Percentiles rank a stretch among this genome's conserved stretches.
Conservation (phyloP, 257 asterid genomes). For the Solanum dulcamara region DNA sequence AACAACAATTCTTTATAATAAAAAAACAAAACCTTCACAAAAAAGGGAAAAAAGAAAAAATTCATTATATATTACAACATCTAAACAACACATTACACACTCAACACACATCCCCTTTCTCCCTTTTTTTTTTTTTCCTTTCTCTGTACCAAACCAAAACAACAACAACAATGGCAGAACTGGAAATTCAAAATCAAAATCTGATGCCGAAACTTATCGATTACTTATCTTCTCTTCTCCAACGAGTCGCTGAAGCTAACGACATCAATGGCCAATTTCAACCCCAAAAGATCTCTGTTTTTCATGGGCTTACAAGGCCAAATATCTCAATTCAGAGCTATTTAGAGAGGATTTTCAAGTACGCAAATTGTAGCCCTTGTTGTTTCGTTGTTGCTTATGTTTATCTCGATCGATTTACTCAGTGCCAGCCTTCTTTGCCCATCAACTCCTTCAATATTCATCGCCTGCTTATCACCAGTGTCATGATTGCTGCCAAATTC, state of each 20-base stretch:
- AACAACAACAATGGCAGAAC: constrained; percentile 47
- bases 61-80: constrained; percentile 18
- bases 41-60: neutral
- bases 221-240: constrained; percentile 76
- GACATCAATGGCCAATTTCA: constrained; percentile 30
- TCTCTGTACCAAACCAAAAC: neutral
- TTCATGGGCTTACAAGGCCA: constrained; percentile 72
- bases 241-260: constrained; percentile 65
- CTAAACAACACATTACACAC: constrained; percentile 7
- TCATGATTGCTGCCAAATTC: constrained; percentile 95
- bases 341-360: constrained; percentile 71
- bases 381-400: constrained; percentile 90
- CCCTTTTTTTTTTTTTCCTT: neutral
- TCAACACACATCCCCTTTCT: neutral
- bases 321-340: constrained; percentile 66
- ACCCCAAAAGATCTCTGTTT: constrained; percentile 59
- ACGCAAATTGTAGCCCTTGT: constrained; percentile 85
- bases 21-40: neutral
- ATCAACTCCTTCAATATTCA: constrained; percentile 80
- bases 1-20: neutral
- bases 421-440: constrained; percentile 56
- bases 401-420: constrained; percentile 83
- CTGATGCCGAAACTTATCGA: constrained; percentile 57
- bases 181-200: constrained; percentile 32
- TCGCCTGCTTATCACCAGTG: constrained; percentile 79